Base-by-base conservation (phyloP, 257 asterid species). In the Plectranthus barbatus region DNA sequence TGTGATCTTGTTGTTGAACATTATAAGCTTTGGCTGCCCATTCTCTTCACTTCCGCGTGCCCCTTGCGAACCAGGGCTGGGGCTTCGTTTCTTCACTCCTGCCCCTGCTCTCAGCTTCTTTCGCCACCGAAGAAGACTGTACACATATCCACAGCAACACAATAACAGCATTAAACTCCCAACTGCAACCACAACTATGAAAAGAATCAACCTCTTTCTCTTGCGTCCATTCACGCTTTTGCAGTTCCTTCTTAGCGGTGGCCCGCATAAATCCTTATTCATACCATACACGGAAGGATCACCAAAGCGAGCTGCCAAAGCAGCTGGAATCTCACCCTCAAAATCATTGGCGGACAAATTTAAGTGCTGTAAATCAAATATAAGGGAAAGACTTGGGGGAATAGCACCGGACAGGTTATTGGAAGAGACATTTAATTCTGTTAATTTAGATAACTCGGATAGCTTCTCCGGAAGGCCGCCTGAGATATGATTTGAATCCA, bases 1-100 rank as follows among this genome's bases (percentile, higher is more conserved):
- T 4, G 95, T 85, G 70, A 85, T 81, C 84, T 82, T 85, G 80
- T 83, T 77, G 72, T 79, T 80, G 85, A 90, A 91, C 93, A 91
- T 78, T 14, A 88, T 62, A 17, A 90, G 84, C 78, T 90, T 90
- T 10, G 89, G 93, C 9, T 63, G 84, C 6, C 88, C 91, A 52
- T 85, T 79, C 49, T 85, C 96, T 6, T 94, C 95, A 55, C 96
- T 87, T 52, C 90, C 86, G 5, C 97, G 82, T 0, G 84, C 84
- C 24, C 77, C 78, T 66, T 68, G 86, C 20, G 83, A 78, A 13
- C 91, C 80, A 0, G 95, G 86, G 61, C 97, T 92, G 0, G 95
- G 87, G 72, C 90, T 91, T 40, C 85, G 75, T 53, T 89, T 92
- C 85, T 86, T 88, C 76, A 80, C 95, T 19, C 85, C 94, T 1